Evolutionary conservation across 352 stramenopile genomes (phyloP), one percentile per base, ranked within the genome.

Genomic region (Phytophthora pluvialis): DNA sequence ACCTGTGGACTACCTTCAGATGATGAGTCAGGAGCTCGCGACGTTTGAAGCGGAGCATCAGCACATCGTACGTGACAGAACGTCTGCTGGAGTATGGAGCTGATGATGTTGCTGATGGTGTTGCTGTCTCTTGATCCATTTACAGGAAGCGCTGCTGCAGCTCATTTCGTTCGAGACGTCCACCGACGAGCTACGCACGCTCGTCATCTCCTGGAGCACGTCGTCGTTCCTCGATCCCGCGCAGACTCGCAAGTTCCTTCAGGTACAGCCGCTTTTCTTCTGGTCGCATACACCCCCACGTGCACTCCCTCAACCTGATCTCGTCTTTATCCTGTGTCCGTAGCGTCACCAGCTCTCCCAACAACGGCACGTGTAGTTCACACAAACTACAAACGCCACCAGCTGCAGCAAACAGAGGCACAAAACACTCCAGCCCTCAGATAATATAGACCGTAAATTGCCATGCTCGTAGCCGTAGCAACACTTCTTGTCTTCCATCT

Each of bases 1-100:
- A 11, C 54, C 74, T 2, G 65, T 82, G 8, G 83, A 94, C 52
- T 94, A 94, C 51, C 56, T 83, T 33, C 81, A 91, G 72, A 91
- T 91, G 61, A 80, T 93, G 25, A 73, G 54, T 33, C 69, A 88
- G 32, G 81, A 94, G 40, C 48, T 91, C 8, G 80, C 81, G 5
- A 77, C 79, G 29, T 91, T 90, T 48, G 86, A 94, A 73, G 77
- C 83, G n/a, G 83, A 93, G 67, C 93, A 77, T 60, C 86, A 94
- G 52, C 84, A 94, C 45, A 77, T 93, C 25, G 86, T 94, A 73
- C 64, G 85, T 52, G 12, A 21, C 11, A 18, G 21, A 12, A 44
- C 11, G 25, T 15, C 26, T 35, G 7, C 28, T 36, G 21, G 21
- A 21, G 43, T 10, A 11, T 16, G 2, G n/a, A 4, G 4, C 5